Evolutionary conservation across 129 eudicot genomes (phyloP).

Genomic region (Lonicera japonica): DNA sequence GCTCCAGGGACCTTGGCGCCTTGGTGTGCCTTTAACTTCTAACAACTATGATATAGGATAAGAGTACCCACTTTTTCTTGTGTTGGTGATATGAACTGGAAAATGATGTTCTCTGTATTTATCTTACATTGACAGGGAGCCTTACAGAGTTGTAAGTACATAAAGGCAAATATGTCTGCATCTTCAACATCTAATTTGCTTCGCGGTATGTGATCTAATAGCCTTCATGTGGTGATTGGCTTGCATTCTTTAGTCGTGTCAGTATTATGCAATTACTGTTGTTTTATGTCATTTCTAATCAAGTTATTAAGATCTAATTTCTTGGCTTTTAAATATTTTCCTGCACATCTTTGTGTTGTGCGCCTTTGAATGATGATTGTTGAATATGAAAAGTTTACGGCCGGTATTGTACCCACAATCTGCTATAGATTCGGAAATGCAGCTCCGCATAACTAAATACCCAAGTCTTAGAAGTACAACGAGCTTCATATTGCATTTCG

Average conservation of each 20-base stretch:
- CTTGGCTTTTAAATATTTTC: background rate
- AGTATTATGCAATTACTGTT: background rate
- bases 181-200: background rate
- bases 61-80: background rate
- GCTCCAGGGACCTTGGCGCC: too few relatives aligned
- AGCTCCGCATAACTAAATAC: background rate
- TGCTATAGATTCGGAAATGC: background rate
- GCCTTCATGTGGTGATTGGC: background rate
- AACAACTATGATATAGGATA: background rate
- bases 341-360: background rate
- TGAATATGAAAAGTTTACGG: background rate
- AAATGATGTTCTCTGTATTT: background rate
- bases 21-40: too few relatives aligned
- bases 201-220: constrained; percentile 1
- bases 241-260: background rate
- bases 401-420: background rate
- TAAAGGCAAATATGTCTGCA: background rate
- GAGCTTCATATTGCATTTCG: too few relatives aligned
- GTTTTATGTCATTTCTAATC: background rate
- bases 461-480: background rate
- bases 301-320: background rate
- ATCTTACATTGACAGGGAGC: background rate
- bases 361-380: background rate
- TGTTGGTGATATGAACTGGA: background rate
- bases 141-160: background rate